phyloP scores from a whole-genome alignment of 169 alveolate species.

The Cryptosporidium meleagridis region DNA sequence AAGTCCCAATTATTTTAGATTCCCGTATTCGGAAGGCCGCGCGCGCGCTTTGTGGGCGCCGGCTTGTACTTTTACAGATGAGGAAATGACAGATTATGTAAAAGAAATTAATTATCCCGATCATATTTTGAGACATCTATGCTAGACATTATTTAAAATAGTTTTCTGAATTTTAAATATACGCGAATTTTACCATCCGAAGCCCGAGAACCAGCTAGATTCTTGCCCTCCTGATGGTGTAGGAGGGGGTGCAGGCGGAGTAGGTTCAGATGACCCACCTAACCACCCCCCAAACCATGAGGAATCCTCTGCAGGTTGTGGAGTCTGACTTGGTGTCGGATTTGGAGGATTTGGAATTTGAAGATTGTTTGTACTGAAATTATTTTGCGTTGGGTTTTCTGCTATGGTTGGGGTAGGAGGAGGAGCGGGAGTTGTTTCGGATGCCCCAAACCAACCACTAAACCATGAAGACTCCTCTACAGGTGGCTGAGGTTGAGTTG shows the following conservation, averaged over 20 bases:
- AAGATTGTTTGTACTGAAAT: not conserved
- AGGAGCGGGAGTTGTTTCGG: slow-evolving; percentile 72
- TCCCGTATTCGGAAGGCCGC: slow-evolving; percentile 34
- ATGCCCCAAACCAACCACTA: slow-evolving; percentile 46
- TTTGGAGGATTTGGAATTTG: not conserved
- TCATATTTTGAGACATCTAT: not conserved
- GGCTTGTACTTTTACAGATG: slow-evolving; percentile 4
- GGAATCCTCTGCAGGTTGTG: slow-evolving; percentile 9
- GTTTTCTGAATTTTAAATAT: not conserved
- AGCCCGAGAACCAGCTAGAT: slow-evolving; percentile 66
- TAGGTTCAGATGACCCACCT: slow-evolving; percentile 2
- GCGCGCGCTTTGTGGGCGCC: slow-evolving; percentile 62
- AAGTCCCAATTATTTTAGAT: slow-evolving; percentile 63
- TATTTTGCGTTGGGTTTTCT: not conserved
- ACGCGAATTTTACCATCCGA: slow-evolving; percentile 32
- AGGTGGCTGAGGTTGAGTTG: not conserved
- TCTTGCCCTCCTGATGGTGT: slow-evolving; percentile 17
- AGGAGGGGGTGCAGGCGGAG: slow-evolving; percentile 24
- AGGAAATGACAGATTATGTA: not conserved
- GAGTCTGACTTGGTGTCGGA: not conserved
- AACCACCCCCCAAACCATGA: slow-evolving; percentile 56
- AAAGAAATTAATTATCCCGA: not conserved
- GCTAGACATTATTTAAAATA: not conserved
- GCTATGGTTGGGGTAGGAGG: slow-evolving; percentile 23
- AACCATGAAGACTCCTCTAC: slow-evolving; percentile 49